phyloP scores from a whole-genome alignment of 2,329 filamentous ascomycete genomes.

The Ceratocystis colombiana region DNA sequence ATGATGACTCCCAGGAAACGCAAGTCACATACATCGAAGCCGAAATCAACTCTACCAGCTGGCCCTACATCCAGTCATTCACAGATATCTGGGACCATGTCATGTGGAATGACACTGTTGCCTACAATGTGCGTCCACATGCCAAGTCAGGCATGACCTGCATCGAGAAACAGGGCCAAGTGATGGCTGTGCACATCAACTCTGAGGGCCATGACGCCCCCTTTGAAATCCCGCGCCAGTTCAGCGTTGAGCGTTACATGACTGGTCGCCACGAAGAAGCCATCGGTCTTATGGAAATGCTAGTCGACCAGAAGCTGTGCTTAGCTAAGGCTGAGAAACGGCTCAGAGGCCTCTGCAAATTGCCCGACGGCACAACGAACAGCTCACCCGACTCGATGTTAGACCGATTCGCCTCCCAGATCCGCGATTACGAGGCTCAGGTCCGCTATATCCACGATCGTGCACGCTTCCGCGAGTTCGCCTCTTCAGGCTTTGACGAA shows the following conservation, averaged over 20 bases:
- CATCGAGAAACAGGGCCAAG: slow-evolving; percentile 41
- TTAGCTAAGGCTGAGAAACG: slow-evolving; percentile 13
- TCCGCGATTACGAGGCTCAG: slow-evolving; percentile 27
- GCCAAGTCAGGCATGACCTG: slow-evolving; percentile 37
- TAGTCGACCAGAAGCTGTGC: slow-evolving; percentile 21
- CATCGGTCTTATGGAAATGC: slow-evolving; percentile 24
- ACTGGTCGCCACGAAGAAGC: slow-evolving; percentile 39
- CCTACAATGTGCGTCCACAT: slow-evolving; percentile 31
- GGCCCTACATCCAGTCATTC: slow-evolving; percentile 35
- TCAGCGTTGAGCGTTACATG: slow-evolving; percentile 48
- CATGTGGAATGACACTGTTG: slow-evolving; percentile 40
- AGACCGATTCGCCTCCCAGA: slow-evolving; percentile 11
- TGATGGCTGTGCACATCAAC: slow-evolving; percentile 41
- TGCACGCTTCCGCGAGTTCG: slow-evolving; percentile 34
- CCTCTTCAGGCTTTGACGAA: slow-evolving; percentile 34
- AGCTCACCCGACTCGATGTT: background rate
- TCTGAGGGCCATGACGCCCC: slow-evolving; percentile 35
- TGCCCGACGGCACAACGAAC: background rate
- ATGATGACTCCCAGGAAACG: slow-evolving; percentile 32
- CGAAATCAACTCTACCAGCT: slow-evolving; percentile 33
- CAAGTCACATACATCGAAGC: slow-evolving; percentile 39
- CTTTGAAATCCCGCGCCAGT: slow-evolving; percentile 42
- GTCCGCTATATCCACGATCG: slow-evolving; percentile 33
- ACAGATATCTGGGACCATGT: slow-evolving; percentile 42
- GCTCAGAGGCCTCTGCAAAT: background rate